Percentiles rank a stretch among this genome's conserved stretches.
Conservation (phyloP, 1,139 yeast species). For the Candida smagusa region DNA sequence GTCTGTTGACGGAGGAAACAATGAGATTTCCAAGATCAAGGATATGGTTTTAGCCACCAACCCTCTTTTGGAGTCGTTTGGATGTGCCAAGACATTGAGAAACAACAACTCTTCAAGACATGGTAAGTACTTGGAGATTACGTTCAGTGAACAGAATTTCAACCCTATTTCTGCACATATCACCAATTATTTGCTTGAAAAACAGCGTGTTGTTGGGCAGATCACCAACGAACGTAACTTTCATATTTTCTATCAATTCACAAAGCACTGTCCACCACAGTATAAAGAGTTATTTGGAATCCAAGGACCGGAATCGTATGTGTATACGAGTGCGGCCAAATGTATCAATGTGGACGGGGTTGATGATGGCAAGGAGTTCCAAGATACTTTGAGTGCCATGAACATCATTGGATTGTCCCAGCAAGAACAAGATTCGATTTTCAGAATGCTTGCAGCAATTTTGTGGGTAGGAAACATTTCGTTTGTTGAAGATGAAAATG, state of each 20-base stretch:
- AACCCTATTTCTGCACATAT: conserved; percentile 96
- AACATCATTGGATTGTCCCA: conserved; percentile 76
- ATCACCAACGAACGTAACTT: conserved; percentile 90
- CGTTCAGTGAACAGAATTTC: conserved; percentile 66
- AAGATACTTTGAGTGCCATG: conserved; percentile 86
- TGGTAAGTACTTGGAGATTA: conserved; percentile 93
- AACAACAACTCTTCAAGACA: conserved; percentile 97
- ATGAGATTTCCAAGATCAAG: conserved; percentile 74
- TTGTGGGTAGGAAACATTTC: conserved; percentile 94
- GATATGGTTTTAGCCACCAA: conserved; percentile 98
- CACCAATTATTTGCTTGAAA: conserved; percentile 90
- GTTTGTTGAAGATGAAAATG: conserved; percentile 82
- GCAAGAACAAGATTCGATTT: conserved; percentile 85
- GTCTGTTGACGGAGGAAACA: conserved; percentile 29
- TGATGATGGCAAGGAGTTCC: conserved; percentile 75
- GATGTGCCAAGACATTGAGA: conserved; percentile 96
- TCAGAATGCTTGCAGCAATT: conserved; percentile 78
- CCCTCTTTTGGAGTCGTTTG: conserved; percentile 93
- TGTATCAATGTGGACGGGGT: conserved; percentile 86
- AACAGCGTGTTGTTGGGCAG: conserved; percentile 94
- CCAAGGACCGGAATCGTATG: conserved; percentile 89
- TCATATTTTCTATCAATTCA: conserved; percentile 94
- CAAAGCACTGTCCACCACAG: conserved; percentile 83
- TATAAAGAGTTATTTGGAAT: conserved; percentile 85
- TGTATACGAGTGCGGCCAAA: conserved; percentile 82